Conservation (phyloP, 148 eudicot species). For the Vaccinium myrtillus region DNA sequence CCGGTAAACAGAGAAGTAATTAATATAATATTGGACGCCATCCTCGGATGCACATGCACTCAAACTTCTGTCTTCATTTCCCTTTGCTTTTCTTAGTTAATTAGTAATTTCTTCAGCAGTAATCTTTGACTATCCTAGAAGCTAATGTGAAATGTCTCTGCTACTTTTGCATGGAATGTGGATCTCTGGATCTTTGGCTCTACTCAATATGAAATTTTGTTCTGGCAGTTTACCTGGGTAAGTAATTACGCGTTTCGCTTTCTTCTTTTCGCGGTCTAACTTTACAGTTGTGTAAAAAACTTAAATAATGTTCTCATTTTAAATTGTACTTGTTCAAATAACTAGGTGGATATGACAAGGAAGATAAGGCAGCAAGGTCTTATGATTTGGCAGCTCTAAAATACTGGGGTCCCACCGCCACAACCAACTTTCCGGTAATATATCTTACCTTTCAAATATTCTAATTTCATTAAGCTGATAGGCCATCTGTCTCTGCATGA, state of each 20-base stretch:
- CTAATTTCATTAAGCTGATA: conserved; percentile 6
- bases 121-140: conserved; percentile 12
- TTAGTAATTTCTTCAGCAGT: background rate
- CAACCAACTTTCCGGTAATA: conserved; percentile 95
- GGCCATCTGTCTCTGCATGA: background rate
- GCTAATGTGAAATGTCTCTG: conserved; percentile 13
- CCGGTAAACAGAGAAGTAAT: background rate
- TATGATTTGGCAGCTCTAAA: conserved; percentile 97
- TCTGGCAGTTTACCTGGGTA: conserved; percentile 83
- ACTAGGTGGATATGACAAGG: conserved; percentile 95
- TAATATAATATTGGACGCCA: background rate
- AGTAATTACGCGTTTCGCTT: conserved; percentile 18
- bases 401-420: conserved; percentile 96
- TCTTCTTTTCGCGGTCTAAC: background rate
- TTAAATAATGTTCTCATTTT: background rate
- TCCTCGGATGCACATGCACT: background rate
- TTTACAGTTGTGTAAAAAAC: background rate
- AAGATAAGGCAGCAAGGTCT: conserved; percentile 96
- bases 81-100: background rate
- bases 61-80: background rate
- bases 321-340: background rate
- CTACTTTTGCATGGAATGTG: conserved; percentile 38
- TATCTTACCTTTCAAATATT: background rate
- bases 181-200: conserved; percentile 25
- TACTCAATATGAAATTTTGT: conserved; percentile 15